Base-by-base conservation (phyloP, 176 grass and related monocot genomes). In the Oryza nivara region DNA sequence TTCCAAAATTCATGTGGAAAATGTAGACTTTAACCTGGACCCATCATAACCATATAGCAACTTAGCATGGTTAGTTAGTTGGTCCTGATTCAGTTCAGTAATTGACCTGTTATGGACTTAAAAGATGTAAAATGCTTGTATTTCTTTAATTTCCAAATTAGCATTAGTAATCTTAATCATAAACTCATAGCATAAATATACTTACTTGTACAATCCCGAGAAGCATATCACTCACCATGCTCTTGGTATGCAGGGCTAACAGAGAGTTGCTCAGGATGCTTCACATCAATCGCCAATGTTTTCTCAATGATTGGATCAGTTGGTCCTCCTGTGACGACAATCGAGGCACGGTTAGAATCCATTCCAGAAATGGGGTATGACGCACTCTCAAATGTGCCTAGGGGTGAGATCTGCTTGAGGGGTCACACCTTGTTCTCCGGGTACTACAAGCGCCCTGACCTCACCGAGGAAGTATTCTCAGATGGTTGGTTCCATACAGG, bases 401-500 rank as follows among this genome's bases (percentile, higher is more conserved):
- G 91, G 20, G 96, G 96, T 70, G 96, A 98, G 79, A 95, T 98
- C 76, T 98, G 96, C 82, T 78, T 98, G 85, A 98, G 96, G 86
- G 96, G 96, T 1, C 85, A 85, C 73, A 93, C 87, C 78, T 76
- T 98, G 86, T 98, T 98, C 88, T 93, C 87, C 11, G 91, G 96
- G 23, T 98, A 98, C 86, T 85, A 98, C 83, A 98, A 96, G 88
- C 88, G 87, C 65, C 86, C 83, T 32, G 84, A 93, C 74, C 91
- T 98, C 51, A 92, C 80, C 3, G 65, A 85, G 20, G 91, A 98
- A 93, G 91, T 88, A 34, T 81, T 92, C 28, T 61, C 87, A 44
- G 93, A 94, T 84, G 91, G 93, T 10, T 98, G 96, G 96, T 98
- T 98, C 81, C 96, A 94, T 76, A 98, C 96, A 80, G 96, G 93